Conservation (phyloP, 768 basidiomycete genomes). For the Lactarius pseudohatsudake region DNA sequence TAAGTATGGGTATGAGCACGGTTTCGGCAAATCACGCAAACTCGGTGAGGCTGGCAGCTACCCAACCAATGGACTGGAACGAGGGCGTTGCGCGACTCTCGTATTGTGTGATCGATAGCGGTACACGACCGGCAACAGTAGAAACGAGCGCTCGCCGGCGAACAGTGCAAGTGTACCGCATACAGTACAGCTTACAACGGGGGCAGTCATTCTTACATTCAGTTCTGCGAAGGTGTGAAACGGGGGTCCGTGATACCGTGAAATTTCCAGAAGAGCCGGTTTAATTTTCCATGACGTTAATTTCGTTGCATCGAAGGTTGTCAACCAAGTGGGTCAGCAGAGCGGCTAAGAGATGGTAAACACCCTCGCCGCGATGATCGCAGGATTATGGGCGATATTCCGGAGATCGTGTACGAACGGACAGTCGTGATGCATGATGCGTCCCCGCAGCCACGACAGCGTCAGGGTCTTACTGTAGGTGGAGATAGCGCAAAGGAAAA, state of each 20-base stretch:
- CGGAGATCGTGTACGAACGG: neutral
- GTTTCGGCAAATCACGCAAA: neutral
- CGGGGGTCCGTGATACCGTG: neutral
- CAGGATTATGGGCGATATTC: neutral
- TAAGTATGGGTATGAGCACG: neutral
- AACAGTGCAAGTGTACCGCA: neutral
- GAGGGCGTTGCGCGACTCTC: neutral
- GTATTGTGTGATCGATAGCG: neutral
- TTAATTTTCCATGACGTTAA: neutral
- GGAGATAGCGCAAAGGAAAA: neutral
- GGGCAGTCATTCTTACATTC: neutral
- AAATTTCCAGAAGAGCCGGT: neutral
- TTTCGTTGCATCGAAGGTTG: conserved; percentile 2
- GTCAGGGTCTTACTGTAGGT: neutral
- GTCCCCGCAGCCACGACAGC: neutral
- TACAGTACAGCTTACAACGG: neutral
- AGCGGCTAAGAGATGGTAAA: neutral
- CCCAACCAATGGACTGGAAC: neutral
- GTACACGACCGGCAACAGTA: neutral
- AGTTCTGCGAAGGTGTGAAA: neutral
- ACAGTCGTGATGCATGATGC: neutral
- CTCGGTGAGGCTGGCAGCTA: neutral
- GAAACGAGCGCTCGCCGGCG: neutral
- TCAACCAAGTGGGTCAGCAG: neutral
- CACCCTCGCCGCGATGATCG: neutral